Evolutionary conservation across 352 stramenopile genomes (phyloP).

Genomic region (Globisporangium paddicum): DNA sequence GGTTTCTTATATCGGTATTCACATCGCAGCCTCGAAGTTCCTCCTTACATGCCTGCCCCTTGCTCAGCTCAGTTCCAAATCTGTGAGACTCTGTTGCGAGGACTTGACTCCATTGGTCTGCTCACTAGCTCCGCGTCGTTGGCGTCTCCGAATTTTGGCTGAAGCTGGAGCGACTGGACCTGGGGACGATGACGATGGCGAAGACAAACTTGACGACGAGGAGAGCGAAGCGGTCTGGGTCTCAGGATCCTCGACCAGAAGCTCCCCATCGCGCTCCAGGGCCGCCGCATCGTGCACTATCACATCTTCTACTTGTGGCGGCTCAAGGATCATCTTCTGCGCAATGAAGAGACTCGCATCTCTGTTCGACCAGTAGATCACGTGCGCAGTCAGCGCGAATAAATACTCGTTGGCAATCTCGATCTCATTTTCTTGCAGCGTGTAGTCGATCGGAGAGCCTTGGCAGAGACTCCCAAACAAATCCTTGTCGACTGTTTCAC

Average conservation of each 20-base stretch:
- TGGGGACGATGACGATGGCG: neutral
- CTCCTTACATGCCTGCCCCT: neutral
- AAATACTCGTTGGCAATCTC: conserved; percentile 94
- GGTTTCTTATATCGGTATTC: neutral
- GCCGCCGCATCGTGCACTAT: conserved; percentile 7
- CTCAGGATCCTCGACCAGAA: conserved; percentile 3
- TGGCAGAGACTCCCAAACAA: conserved; percentile 67
- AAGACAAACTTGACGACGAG: conserved; percentile 3
- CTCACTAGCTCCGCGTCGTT: conserved; percentile 2
- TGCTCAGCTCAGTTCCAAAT: neutral
- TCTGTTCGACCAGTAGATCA: conserved; percentile 91
- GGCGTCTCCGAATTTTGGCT: conserved; percentile 1
- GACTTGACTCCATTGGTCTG: neutral
- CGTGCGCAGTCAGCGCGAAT: conserved; percentile 89
- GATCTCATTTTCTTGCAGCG: conserved; percentile 92
- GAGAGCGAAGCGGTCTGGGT: conserved; percentile 13
- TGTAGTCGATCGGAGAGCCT: conserved; percentile 79
- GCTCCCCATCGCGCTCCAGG: neutral
- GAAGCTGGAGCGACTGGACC: neutral
- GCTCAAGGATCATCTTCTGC: conserved; percentile 81
- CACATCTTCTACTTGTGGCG: conserved; percentile 22
- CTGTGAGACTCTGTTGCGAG: neutral
- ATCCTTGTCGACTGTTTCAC: conserved; percentile 31
- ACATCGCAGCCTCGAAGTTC: neutral
- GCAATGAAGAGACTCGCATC: conserved; percentile 91